These are phyloP conservation scores for Coprinopsis cinerea DNA, from an alignment of 768 basidiomycete species.

Conservation along the genomic window DNA sequence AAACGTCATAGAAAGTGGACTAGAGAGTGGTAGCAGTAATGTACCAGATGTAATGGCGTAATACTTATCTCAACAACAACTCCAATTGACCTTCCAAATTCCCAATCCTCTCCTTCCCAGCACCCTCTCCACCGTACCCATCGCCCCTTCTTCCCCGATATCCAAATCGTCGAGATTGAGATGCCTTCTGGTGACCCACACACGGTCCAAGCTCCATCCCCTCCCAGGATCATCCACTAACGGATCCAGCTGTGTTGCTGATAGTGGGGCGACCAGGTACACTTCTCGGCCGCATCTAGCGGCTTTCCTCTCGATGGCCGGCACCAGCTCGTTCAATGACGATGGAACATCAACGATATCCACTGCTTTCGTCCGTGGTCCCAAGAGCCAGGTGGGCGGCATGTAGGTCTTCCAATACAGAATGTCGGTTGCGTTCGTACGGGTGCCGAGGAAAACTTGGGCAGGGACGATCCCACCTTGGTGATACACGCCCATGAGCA, in stretches of 20 bases:
- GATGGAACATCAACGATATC: background rate
- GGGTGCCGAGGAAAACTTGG: background rate
- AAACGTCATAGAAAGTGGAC: no score
- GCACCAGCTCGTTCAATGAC: background rate
- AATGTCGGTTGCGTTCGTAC: background rate
- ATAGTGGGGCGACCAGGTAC: conserved; percentile 1
- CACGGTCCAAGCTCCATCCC: background rate
- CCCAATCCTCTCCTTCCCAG: background rate
- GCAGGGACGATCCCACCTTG: conserved; percentile 2
- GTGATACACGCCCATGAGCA: conserved; percentile 1
- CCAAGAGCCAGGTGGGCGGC: conserved; percentile 1
- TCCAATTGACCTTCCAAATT: background rate
- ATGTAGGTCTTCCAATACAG: conserved; percentile 3
- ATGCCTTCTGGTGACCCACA: background rate
- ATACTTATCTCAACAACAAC: background rate
- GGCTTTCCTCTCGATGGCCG: background rate
- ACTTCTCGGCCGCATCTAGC: background rate
- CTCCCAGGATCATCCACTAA: background rate
- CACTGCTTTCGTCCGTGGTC: background rate
- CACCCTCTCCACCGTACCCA: background rate
- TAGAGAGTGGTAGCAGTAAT: no score
- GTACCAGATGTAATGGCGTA: background rate
- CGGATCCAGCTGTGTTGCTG: background rate
- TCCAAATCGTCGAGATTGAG: conserved; percentile 2
- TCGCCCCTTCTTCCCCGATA: background rate